Base-by-base conservation (phyloP, 768 basidiomycete genomes). In the Clavaria fumosa region DNA sequence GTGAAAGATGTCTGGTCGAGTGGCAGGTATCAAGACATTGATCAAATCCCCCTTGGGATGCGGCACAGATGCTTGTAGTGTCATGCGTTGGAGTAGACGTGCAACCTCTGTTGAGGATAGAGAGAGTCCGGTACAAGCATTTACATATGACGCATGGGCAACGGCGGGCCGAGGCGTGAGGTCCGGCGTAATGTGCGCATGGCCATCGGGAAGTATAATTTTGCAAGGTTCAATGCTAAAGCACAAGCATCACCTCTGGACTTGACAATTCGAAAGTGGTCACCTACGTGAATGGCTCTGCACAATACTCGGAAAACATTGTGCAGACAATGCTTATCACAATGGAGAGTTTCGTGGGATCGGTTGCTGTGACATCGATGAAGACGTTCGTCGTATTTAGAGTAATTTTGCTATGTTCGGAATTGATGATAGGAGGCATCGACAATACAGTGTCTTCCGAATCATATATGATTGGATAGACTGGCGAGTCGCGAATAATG, bases 231-330 rank as follows among this genome's bases (percentile, higher is more conserved):
- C 95, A 39, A 99, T 81, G 17, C 90, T 97, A 49, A 9, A 33
- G 31, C 7, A 27, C 14, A 40, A 31, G 42, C 39, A 11, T n/a
- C n/a, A n/a, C 30, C 24, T 37, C 23, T 38, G 34, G 46, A 7
- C 40, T 32, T 15, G 23, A 20, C 12, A 11, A n/a, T 9, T 14
- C 20, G n/a, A 42, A 15, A 33, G 15, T n/a, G 14, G 21, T 14
- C 5, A 58, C 86, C 45, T 57, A 97, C 91, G 84, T 78, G 72
- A 78, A 96, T 3, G 90, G 85, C 28, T 85, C 75, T 43, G 72
- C 72, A 54, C 85, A 89, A 53, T 99, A 95, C 58, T 97, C 91
- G 2, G 93, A 80, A 60, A 99, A 99, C 91, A 97, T 93, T n/a
- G 85, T 80, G 2, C 81, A 66, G 9, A 99, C 74, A 43, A 97